Base-by-base conservation (phyloP, 2,329 filamentous ascomycete genomes). In the Pseudogymnoascus sp. region DNA sequence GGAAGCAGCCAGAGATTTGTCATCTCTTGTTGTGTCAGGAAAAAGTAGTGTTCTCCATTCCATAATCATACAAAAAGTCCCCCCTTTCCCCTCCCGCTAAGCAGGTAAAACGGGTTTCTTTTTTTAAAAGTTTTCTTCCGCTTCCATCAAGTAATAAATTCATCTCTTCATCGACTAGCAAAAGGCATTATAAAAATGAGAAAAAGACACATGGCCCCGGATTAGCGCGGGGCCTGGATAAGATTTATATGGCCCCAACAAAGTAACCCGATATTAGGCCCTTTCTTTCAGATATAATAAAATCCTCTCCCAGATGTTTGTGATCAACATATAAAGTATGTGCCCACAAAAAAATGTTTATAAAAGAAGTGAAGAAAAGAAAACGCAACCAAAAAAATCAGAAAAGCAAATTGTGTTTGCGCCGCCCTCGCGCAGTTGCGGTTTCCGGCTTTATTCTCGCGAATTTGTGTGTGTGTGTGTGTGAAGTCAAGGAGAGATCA, bases 401-500 rank as follows among this genome's bases (percentile, higher is more conserved):
- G 16, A 53, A 53, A 31, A 10, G 14, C 23, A 44, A 50, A 28
- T 4, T 28, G 44, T 28, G 23, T 14, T 14, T 28, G 44, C 44
- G 8, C 16, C 21, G 44, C 25, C 47, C 47, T 53, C 47, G 47
- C 47, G 23, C 47, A 53, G 23, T 53, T 53, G 47, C 47, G 47
- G 47, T 53, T 47, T 47, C 47, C 47, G 47, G 47, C 47, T 50
- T 28, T 28, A n/a, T n/a, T n/a, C 25, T 7, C 6, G 47, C 7
- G 23, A 47, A 14, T 47, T 25, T 44, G 40, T 21, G 16, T 42
- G 16, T 44, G 40, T 44, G 38, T 42, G 44, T 50, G 47, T 28
- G 23, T 28, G 18, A 53, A 60, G 21, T n/a, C 56, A 73, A 73
- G 71, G 71, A 74, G 71, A 76, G 78, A 83, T 80, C 78, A 86